Evolutionary conservation across 768 basidiomycete genomes (phyloP).

Genomic region (Dentipellis sp.): DNA sequence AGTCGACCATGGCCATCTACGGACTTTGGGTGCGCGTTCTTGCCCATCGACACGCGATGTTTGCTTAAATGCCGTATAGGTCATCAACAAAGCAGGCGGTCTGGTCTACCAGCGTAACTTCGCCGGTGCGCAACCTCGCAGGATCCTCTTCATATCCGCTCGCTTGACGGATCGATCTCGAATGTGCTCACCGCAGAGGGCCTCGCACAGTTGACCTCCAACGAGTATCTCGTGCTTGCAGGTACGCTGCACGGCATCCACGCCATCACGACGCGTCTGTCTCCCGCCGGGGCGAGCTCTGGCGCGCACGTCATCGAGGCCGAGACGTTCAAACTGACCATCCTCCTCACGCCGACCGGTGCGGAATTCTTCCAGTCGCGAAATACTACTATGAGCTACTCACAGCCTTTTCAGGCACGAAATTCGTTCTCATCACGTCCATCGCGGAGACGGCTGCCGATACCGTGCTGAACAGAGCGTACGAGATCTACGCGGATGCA

Average conservation of each 20-base stretch:
- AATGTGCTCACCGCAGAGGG: slow-evolving; percentile 47
- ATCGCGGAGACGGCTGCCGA: slow-evolving; percentile 64
- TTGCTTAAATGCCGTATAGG: slow-evolving; percentile 34
- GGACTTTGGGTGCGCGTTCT: slow-evolving; percentile 65
- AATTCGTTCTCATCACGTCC: slow-evolving; percentile 92
- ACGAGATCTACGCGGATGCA: slow-evolving; percentile 89
- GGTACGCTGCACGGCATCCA: slow-evolving; percentile 97
- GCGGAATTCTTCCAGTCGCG: slow-evolving; percentile 3
- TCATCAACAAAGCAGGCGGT: slow-evolving; percentile 98
- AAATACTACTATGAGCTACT: background rate
- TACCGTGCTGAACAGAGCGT: slow-evolving; percentile 70
- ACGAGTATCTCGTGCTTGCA: slow-evolving; percentile 92
- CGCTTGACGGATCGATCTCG: background rate
- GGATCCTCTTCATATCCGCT: background rate
- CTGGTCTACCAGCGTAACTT: slow-evolving; percentile 91
- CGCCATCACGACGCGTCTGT: slow-evolving; percentile 91
- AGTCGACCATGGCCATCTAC: slow-evolving; percentile 56
- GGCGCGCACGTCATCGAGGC: slow-evolving; percentile 94
- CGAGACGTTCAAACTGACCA: slow-evolving; percentile 91
- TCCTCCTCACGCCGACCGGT: slow-evolving; percentile 89
- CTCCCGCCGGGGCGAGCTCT: slow-evolving; percentile 73
- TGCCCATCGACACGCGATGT: background rate
- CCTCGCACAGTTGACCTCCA: slow-evolving; percentile 83
- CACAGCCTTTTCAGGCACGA: slow-evolving; percentile 55
- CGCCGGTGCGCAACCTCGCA: slow-evolving; percentile 46